Conservation (phyloP, 306 rosid species). For the Lathyrus sativus region DNA sequence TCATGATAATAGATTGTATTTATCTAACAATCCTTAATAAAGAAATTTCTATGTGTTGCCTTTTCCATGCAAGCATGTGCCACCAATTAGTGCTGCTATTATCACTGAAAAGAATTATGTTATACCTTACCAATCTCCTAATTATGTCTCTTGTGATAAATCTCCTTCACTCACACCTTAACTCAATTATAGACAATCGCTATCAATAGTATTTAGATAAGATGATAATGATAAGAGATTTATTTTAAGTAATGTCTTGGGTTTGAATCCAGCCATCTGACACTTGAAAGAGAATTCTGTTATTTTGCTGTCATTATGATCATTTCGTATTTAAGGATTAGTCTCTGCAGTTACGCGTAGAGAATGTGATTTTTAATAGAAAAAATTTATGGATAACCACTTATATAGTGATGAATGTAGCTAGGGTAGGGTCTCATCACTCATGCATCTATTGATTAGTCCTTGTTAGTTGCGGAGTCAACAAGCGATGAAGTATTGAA, state of each 20-base stretch:
- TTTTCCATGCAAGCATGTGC: slow-evolving; percentile 73
- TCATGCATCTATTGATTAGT: slow-evolving; percentile 9
- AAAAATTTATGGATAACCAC: background rate
- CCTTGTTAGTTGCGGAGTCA: slow-evolving; percentile 69
- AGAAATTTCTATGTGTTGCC: slow-evolving; percentile 34
- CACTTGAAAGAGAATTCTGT: no score
- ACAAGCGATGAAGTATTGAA: slow-evolving; percentile 56
- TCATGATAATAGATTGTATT: slow-evolving; percentile 44
- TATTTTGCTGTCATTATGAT: no score
- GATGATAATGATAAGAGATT: no score
- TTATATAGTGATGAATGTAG: slow-evolving; percentile 21
- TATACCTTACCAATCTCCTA: slow-evolving; percentile 36
- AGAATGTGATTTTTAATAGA: no score
- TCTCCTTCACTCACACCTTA: slow-evolving; percentile 19
- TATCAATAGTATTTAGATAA: no score
- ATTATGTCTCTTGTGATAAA: slow-evolving; percentile 48
- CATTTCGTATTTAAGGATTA: no score
- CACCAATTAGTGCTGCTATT: slow-evolving; percentile 51
- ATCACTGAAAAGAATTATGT: slow-evolving; percentile 47
- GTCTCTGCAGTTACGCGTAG: no score
- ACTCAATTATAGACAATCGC: background rate
- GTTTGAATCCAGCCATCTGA: no score
- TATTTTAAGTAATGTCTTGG: no score
- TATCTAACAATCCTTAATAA: slow-evolving; percentile 45
- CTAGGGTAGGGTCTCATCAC: slow-evolving; percentile 38